Percentiles rank a stretch among this genome's conserved stretches.
These are phyloP conservation scores for Physcomitrellopsis africana DNA, from an alignment of 225 moss, liverwort and hornwort species.

Conservation along the genomic window DNA sequence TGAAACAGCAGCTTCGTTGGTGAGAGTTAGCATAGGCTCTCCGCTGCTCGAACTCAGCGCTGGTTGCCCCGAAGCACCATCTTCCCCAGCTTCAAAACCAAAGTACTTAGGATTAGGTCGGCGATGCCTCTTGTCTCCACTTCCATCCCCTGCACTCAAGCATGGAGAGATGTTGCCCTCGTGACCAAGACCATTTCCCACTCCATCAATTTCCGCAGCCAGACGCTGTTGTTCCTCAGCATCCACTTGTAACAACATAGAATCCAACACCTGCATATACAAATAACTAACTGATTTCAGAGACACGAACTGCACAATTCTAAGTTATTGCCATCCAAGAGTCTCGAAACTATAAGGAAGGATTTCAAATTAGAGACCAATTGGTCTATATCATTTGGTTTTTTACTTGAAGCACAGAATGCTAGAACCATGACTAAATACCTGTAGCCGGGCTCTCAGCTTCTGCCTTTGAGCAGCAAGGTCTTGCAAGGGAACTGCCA, in stretches of 20 bases:
- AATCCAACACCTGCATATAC: slow-evolving; percentile 63
- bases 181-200: slow-evolving; percentile 26
- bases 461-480: slow-evolving; percentile 49
- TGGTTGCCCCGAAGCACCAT: not conserved
- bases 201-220: slow-evolving; percentile 31
- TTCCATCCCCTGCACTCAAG: slow-evolving; percentile 27
- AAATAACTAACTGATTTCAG: not conserved
- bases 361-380: not conserved
- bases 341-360: no score
- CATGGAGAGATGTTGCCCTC: slow-evolving; percentile 31
- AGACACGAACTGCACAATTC: not conserved
- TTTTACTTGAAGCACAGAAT: not conserved
- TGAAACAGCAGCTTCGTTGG: not conserved
- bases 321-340: no score
- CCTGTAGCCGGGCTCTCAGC: slow-evolving; percentile 37
- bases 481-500: slow-evolving; percentile 49
- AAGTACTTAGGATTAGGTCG: slow-evolving; percentile 84
- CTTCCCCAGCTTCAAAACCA: slow-evolving; percentile 35
- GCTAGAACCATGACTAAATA: not conserved
- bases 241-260: slow-evolving; percentile 65
- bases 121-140: slow-evolving; percentile 64
- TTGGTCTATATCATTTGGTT: no score
- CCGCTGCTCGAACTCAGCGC: not conserved
- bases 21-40: slow-evolving; percentile 8
- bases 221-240: slow-evolving; percentile 46